Base-by-base conservation (phyloP, 169 alveolate species). In the Cytauxzoon felis region DNA sequence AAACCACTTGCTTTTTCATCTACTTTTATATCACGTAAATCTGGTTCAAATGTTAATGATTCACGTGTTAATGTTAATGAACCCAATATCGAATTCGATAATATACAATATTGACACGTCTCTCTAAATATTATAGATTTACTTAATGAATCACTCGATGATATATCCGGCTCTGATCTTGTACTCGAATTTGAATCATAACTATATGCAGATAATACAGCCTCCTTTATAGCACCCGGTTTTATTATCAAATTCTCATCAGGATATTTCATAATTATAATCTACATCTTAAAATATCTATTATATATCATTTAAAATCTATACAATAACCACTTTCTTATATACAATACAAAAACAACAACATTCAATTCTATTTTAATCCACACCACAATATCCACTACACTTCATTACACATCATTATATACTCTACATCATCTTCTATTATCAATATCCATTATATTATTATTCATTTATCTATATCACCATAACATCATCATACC, bases 31-130 rank as follows among this genome's bases (percentile, higher is more conserved):
- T 85, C 91, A 57, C 91, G 80, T 40, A 68, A 41, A 51, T 85
- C 91, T n/a, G 91, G 91, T 49, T 85, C 91, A 64, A 85, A 85
- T 26, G 84, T 56, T 41, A 85, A 65, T 7, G 89, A 78, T 57
- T 85, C 91, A 30, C 70, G 51, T 19, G 91, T 85, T 57, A 85
- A 60, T n/a, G 87, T 85, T 34, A 85, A 58, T 27, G 66, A 56
- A 0, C 91, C 91, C 40, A 81, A 65, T 24, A 85, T 68, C 5
- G 91, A 75, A 29, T 70, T 52, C 29, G 69, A 45, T 0, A 76
- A 34, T 41, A 85, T 69, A 78, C 91, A 85, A 49, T 85, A 85
- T 59, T 85, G 88, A 62, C 91, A 85, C 56, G 57, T 80, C 43
- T 79, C 88, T 11, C 87, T 57, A 60, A 85, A 85, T 19, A 85